Evolutionary conservation across 2,329 filamentous ascomycete species (phyloP).

Genomic region (Ceratocystis harringtonii): DNA sequence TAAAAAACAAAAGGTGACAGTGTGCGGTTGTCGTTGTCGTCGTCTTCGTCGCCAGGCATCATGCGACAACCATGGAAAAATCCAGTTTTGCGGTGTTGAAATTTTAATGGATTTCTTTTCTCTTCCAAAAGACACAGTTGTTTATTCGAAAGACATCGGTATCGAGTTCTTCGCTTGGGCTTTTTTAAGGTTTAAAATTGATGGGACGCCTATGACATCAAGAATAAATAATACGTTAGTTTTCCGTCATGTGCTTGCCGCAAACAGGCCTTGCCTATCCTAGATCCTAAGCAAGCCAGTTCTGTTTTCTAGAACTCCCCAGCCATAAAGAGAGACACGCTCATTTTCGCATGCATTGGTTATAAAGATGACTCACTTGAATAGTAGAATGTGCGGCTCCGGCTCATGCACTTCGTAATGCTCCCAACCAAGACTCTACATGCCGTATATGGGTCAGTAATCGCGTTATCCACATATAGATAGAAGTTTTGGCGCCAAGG

Average conservation of each 20-base stretch:
- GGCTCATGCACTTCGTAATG: slow-evolving; percentile 99
- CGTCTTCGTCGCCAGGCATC: neutral
- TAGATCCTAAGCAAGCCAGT: neutral
- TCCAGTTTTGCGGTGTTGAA: slow-evolving; percentile 2
- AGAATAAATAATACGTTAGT: slow-evolving; percentile 9
- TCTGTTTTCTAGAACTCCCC: neutral
- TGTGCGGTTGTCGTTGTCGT: neutral
- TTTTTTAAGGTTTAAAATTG: slow-evolving; percentile 40
- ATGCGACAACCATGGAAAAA: neutral
- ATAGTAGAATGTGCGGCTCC: slow-evolving; percentile 93
- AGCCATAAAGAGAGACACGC: neutral
- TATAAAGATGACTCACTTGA: slow-evolving; percentile 57
- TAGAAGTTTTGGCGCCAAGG: neutral
- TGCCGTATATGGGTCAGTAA: neutral
- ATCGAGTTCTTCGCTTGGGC: neutral
- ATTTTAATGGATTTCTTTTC: slow-evolving; percentile 10
- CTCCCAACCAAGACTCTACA: slow-evolving; percentile 91
- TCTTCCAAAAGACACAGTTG: neutral
- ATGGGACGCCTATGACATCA: slow-evolving; percentile 51
- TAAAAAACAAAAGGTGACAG: neutral
- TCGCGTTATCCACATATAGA: neutral
- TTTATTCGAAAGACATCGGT: slow-evolving; percentile 4
- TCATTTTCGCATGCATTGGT: too few relatives aligned
- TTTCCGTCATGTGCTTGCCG: neutral
- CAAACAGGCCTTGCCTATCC: neutral